Evolutionary conservation across 176 grass and related monocot genomes (phyloP).

Genomic region (Hordeum vulgare): DNA sequence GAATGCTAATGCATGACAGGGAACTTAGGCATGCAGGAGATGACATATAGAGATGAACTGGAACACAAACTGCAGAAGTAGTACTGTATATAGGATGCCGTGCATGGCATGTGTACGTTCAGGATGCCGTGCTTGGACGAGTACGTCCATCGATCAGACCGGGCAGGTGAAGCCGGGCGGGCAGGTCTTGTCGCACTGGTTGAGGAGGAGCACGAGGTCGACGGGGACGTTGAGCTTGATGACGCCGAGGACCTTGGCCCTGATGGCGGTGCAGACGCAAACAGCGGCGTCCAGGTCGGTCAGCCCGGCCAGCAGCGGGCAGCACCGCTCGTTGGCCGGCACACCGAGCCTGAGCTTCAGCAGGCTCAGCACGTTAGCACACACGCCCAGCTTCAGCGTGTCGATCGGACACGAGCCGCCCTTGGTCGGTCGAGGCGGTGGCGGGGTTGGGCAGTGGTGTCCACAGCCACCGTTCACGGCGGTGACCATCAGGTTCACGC

Average conservation of each 20-base stretch:
- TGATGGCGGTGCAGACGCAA: conserved; percentile 53
- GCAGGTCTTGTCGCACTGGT: not conserved
- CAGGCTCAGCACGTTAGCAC: conserved; percentile 36
- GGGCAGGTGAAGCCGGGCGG: not conserved
- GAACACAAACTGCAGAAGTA: not conserved
- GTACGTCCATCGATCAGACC: not conserved
- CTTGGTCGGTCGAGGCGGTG: no score
- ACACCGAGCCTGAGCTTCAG: not conserved
- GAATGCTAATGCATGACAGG: not conserved
- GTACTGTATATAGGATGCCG: not conserved
- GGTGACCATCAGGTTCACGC: no score
- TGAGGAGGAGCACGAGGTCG: not conserved
- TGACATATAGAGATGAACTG: not conserved
- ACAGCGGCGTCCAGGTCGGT: conserved; percentile 31
- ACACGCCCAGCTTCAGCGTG: conserved; percentile 33
- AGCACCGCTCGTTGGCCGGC: conserved; percentile 29
- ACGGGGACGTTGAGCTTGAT: conserved; percentile 11
- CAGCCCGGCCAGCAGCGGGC: conserved; percentile 16
- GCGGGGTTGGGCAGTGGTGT: no score
- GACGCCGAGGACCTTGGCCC: conserved; percentile 40
- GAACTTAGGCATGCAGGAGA: not conserved
- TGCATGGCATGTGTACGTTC: not conserved
- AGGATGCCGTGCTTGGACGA: not conserved
- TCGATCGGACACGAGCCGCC: not conserved
- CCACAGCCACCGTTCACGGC: no score